Evolutionary conservation across 2,329 filamentous ascomycete species (phyloP).

Genomic region (Diaporthe sp.): DNA sequence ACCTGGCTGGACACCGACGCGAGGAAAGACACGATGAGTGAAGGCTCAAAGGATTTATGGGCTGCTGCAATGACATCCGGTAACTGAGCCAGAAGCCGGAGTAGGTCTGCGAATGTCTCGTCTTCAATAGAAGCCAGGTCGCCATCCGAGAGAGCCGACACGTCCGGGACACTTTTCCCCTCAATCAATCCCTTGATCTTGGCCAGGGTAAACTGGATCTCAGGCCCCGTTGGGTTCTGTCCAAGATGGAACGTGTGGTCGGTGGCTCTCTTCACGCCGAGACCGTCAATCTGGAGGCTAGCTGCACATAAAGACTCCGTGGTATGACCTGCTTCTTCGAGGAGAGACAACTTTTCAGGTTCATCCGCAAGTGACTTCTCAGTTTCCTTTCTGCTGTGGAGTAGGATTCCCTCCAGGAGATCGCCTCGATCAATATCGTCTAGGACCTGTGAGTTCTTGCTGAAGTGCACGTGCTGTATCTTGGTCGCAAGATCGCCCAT

Average conservation of each 20-base stretch:
- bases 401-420: constrained; percentile 33
- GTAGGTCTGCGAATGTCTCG: constrained; percentile 66
- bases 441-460: constrained; percentile 43
- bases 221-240: constrained; percentile 78
- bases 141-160: constrained; percentile 26
- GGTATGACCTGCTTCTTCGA: not conserved
- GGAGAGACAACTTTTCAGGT: not conserved
- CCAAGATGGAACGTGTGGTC: constrained; percentile 74
- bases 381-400: constrained; percentile 52
- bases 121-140: constrained; percentile 40
- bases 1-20: constrained; percentile 37
- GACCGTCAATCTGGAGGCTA: constrained; percentile 79
- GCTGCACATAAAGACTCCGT: constrained; percentile 65
- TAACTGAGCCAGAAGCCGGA: constrained; percentile 71
- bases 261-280: constrained; percentile 67
- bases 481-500: constrained; percentile 44
- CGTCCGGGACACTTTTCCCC: constrained; percentile 24
- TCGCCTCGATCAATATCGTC: not conserved
- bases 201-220: constrained; percentile 77
- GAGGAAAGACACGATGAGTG: constrained; percentile 67
- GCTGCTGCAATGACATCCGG: constrained; percentile 73
- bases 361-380: constrained; percentile 38
- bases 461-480: constrained; percentile 56
- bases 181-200: constrained; percentile 54
- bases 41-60: constrained; percentile 75